Conservation (phyloP, 2,329 filamentous ascomycete genomes). For the Aquanectria penicillioides region DNA sequence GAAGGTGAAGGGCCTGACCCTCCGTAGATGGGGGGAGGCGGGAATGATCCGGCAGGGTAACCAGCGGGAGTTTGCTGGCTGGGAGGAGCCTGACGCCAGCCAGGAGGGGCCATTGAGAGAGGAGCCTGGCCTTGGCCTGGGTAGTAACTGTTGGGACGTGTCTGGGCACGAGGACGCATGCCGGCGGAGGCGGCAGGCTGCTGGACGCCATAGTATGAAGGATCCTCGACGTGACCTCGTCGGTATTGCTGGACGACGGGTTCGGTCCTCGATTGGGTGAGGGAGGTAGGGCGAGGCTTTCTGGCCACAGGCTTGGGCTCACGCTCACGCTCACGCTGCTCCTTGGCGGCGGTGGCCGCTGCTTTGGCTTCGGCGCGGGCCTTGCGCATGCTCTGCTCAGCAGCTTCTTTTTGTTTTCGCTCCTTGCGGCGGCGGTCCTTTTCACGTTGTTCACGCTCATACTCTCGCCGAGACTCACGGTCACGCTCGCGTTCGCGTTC, state of each 20-base stretch:
- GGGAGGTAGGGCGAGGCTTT: slow-evolving; percentile 43
- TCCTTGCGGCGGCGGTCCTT: slow-evolving; percentile 45
- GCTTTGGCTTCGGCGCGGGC: slow-evolving; percentile 37
- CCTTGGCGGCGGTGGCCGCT: slow-evolving; percentile 23
- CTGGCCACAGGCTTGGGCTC: slow-evolving; percentile 42
- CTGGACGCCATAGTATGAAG: slow-evolving; percentile 49
- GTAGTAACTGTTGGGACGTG: slow-evolving; percentile 50
- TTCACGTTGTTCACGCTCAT: slow-evolving; percentile 43
- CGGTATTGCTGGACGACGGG: slow-evolving; percentile 46
- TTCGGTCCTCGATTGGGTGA: slow-evolving; percentile 46
- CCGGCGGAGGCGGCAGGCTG: slow-evolving; percentile 46
- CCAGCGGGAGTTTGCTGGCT: slow-evolving; percentile 16
- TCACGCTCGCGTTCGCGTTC: slow-evolving; percentile 27
- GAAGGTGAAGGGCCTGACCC: slow-evolving; percentile 39
- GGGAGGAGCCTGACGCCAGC: slow-evolving; percentile 41
- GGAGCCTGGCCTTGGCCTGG: slow-evolving; percentile 43
- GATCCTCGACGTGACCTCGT: slow-evolving; percentile 47
- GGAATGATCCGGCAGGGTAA: slow-evolving; percentile 44
- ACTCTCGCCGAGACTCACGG: slow-evolving; percentile 39
- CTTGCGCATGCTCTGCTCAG: slow-evolving; percentile 38
- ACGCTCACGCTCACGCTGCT: slow-evolving; percentile 28
- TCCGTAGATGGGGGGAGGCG: slow-evolving; percentile 43
- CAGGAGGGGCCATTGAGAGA: slow-evolving; percentile 39
- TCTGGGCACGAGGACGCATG: slow-evolving; percentile 46
- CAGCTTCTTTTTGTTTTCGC: slow-evolving; percentile 36